Conservation (phyloP, 176 grass and related monocot genomes). For the Paspalum notatum region DNA sequence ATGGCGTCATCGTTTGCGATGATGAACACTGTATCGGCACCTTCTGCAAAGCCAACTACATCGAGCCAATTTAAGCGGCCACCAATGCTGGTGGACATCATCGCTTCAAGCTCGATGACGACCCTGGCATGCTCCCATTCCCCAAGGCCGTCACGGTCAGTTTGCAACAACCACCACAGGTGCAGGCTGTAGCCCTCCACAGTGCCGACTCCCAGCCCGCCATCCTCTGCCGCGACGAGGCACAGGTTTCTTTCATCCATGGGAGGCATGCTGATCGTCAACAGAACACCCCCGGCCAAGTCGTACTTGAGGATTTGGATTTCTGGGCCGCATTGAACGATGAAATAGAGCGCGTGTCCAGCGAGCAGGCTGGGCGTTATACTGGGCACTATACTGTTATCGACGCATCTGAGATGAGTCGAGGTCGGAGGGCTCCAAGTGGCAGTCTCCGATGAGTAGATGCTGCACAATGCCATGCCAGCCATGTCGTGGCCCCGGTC, state of each 20-base stretch:
- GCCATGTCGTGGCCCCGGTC: no score
- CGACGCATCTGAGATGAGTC: background rate
- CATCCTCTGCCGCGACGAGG: background rate
- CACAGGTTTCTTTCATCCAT: background rate
- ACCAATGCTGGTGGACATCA: background rate
- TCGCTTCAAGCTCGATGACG: background rate
- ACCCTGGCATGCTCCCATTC: background rate
- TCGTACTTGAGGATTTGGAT: background rate
- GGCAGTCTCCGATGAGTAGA: background rate
- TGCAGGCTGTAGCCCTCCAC: background rate
- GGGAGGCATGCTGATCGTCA: background rate
- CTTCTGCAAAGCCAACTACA: background rate
- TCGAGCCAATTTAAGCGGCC: rapidly evolving
- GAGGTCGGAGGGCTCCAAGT: background rate
- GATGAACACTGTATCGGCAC: background rate
- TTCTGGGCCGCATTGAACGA: rapidly evolving
- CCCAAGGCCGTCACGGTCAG: no score
- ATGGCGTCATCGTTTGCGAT: background rate
- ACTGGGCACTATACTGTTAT: background rate
- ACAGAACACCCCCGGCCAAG: background rate
- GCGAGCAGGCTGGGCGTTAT: background rate
- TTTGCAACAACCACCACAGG: background rate
- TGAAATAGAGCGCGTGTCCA: background rate
- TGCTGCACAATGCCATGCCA: no score
- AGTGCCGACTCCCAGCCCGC: background rate